Base-by-base conservation (phyloP, 768 basidiomycete genomes). In the Tremella fuciformis region DNA sequence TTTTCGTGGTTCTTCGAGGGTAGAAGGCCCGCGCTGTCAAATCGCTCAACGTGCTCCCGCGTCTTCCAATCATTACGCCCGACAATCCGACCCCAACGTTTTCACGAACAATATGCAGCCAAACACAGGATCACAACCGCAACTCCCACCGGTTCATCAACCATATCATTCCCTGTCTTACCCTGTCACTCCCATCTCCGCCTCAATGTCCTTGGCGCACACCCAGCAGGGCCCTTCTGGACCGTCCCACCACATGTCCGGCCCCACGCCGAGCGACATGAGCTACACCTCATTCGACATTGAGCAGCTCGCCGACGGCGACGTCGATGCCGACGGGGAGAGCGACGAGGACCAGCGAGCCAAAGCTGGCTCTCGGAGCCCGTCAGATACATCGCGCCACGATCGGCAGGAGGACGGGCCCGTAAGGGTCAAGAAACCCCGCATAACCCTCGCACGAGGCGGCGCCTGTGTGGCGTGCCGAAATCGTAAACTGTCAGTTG, bases 401-500 rank as follows among this genome's bases (percentile, higher is more conserved):
- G 24, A 29, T 11, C n/a, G 47, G 48, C 15, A 37, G 41, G 42
- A 19, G 18, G 47, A 49, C 26, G 34, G 55, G 29, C 55, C 56
- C 21, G 42, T 46, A 15, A n/a, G n/a, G n/a, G 42, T 46, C 22
- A 67, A 63, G 59, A 70, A 67, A 40, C 69, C 60, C 2, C 60
- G 69, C 29, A 57, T 70, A 29, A 70, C 69, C 9, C 40, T 70
- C 15, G 51, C 66, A 8, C 54, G 69, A 47, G 69, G 69, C 24
- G 44, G 66, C 25, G 69, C 69, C 6, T 70, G 69, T 60, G 69
- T 70, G n/a, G 60, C 58, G 13, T 70, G 69, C 51, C 50, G 69
- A 24, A 66, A 63, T 58, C 67, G 70, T 18, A 71, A 71, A 54
- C 38, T 71, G 70, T 69, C 18, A 64, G 70, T 65, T n/a, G 39